Base-by-base conservation (phyloP, 2,329 filamentous ascomycete genomes). In the Pseudonectria buxi region DNA sequence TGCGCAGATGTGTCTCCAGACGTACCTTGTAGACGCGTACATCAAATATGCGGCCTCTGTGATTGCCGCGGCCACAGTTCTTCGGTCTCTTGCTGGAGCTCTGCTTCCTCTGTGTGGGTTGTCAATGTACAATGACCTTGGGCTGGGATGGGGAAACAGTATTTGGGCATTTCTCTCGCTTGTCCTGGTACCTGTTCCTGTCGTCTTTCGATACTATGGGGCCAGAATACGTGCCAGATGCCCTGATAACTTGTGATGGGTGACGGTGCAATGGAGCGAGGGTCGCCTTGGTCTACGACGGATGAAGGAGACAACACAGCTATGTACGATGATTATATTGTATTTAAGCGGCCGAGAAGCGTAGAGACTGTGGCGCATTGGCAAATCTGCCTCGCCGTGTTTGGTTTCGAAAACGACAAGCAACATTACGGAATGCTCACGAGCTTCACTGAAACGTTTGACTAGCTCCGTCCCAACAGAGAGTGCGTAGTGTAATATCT, bases 51-150 rank as follows among this genome's bases (percentile, higher is more conserved):
- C 55, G 0, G 56, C 56, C 10, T 57, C 54, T 3, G 56, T 50
- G 1, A 46, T 55, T 4, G 56, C 56, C 1, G 53, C 56, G 1
- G 39, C 49, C 14, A 57, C 56, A 0, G 50, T 58, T 4, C 40
- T 58, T 1, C 46, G 56, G 37, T 81, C 75, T 1, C 55, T 86
- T 39, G 80, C 77, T n/a, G 79, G 76, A 0, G 78, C 72, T 0
- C 79, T 87, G 16, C 68, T 81, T 9, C 78, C 78, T 0, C 57
- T 81, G 2, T 76, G 74, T 3, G 78, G 76, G 0, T 56, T 65
- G 2, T 59, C 63, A 10, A 51, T 59, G 50, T 59, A 59, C 31
- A 48, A 58, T 13, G 48, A 53, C n/a, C 47, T 69, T 0, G 63
- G 44, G 55, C 74, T 45, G 39, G 78, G 53, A 46, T 81, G 49